These are phyloP conservation scores for Sergeia podlipaevii DNA, from an alignment of 208 protist genomes.

Conservation along the genomic window DNA sequence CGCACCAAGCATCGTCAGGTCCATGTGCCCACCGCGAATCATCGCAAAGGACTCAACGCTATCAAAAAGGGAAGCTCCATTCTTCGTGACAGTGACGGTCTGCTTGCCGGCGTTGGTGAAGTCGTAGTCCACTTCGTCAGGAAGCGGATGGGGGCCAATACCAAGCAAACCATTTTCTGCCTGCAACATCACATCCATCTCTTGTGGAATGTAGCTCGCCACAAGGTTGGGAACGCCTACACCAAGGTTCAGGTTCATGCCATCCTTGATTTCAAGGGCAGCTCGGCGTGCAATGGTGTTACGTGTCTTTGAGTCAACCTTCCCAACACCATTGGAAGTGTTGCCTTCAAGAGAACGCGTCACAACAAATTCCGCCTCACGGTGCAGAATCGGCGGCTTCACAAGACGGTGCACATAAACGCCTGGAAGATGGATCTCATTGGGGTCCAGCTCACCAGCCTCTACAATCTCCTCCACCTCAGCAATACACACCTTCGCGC, in stretches of 20 bases:
- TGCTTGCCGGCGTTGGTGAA: constrained; percentile 98
- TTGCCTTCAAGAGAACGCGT: constrained; percentile 33
- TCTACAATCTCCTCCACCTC: constrained; percentile 96
- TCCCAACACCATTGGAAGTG: constrained; percentile 14
- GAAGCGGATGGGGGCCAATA: constrained; percentile 91
- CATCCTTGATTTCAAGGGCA: constrained; percentile 94
- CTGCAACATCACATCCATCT: constrained; percentile 89
- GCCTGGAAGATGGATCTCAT: constrained; percentile 94
- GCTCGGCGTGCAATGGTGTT: constrained; percentile 92
- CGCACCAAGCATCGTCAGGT: constrained; percentile 93
- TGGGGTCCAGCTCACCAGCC: constrained; percentile 89
- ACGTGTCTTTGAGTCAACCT: constrained; percentile 43
- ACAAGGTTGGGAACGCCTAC: constrained; percentile 97
- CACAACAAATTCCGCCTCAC: constrained; percentile 44
- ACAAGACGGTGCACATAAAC: constrained; percentile 95
- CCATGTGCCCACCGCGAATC: constrained; percentile 92
- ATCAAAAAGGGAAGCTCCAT: constrained; percentile 75
- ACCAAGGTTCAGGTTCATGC: constrained; percentile 96
- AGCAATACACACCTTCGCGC: constrained; percentile 90
- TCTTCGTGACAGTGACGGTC: constrained; percentile 90
- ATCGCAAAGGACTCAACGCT: constrained; percentile 89
- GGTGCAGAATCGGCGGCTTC: constrained; percentile 26
- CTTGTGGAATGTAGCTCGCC: constrained; percentile 86
- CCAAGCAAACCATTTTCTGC: constrained; percentile 92
- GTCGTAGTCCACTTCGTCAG: constrained; percentile 89